A percentile compares a stretch with the other conserved stretches of the same genome.
These are phyloP conservation scores for Alternaria panax DNA, from an alignment of 2,329 filamentous ascomycete species.

Conservation along the genomic window DNA sequence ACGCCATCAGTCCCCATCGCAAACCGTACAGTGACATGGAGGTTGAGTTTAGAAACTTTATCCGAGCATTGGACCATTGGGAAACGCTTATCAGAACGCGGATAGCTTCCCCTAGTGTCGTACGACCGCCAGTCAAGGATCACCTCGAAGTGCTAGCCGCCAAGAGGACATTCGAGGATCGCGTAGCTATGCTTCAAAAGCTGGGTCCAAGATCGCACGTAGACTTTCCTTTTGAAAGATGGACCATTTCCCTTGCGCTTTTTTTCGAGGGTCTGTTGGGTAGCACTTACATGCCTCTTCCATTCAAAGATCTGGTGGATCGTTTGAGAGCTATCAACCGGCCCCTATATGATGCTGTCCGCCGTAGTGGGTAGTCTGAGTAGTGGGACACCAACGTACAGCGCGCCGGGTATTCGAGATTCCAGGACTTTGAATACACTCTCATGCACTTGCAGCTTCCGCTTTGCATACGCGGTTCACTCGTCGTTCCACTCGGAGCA, in stretches of 20 bases:
- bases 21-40: slow-evolving; percentile 1
- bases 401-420: neutral
- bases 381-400: neutral
- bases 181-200: slow-evolving; percentile 3
- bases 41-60: neutral
- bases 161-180: slow-evolving; percentile 1
- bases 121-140: neutral
- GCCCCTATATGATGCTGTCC: neutral
- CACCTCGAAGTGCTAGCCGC: neutral
- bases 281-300: slow-evolving; percentile 4
- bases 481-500: neutral
- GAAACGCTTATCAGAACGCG: neutral
- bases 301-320: slow-evolving; percentile 1
- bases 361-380: neutral
- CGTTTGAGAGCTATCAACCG: neutral
- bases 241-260: slow-evolving; percentile 3
- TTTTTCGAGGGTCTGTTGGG: slow-evolving; percentile 9
- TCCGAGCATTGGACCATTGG: slow-evolving; percentile 5
- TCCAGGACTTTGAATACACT: neutral
- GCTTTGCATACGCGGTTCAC: neutral
- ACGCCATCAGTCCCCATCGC: neutral
- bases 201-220: neutral
- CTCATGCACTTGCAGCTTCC: neutral
- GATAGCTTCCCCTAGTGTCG: neutral
- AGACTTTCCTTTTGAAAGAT: neutral